Conservation (phyloP, 148 eudicot genomes). For the Vaccinium corymbosum region DNA sequence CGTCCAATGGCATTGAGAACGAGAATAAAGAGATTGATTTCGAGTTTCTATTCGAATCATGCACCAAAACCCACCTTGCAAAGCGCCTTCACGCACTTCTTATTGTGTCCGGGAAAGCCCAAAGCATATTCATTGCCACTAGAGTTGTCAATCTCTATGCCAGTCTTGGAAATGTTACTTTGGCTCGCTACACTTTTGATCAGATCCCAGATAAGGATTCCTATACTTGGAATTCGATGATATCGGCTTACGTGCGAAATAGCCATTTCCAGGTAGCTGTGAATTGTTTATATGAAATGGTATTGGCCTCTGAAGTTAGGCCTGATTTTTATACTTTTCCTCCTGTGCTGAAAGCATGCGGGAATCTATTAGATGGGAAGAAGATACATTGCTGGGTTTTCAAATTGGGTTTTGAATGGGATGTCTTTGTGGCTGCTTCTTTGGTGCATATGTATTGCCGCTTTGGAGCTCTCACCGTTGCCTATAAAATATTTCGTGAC, state of each 20-base stretch:
- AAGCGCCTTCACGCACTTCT: constrained; percentile 46
- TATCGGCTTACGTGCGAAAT: constrained; percentile 57
- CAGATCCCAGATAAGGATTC: constrained; percentile 47
- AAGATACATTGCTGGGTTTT: constrained; percentile 48
- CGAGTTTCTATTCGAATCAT: constrained; percentile 46
- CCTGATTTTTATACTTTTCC: constrained; percentile 78
- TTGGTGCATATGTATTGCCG: constrained; percentile 71
- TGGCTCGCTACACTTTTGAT: constrained; percentile 43
- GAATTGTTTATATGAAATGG: constrained; percentile 45
- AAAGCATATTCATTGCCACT: constrained; percentile 41
- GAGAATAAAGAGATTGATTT: constrained; percentile 32
- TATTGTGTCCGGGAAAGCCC: constrained; percentile 53
- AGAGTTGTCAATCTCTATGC: constrained; percentile 64
- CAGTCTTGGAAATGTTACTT: constrained; percentile 44
- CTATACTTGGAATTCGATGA: constrained; percentile 55
- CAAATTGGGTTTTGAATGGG: constrained; percentile 65
- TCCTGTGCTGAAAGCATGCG: constrained; percentile 61
- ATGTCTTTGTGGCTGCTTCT: constrained; percentile 50
- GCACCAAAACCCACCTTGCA: constrained; percentile 24
- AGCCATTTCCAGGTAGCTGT: constrained; percentile 40
- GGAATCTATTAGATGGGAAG: constrained; percentile 41
- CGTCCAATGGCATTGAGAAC: constrained; percentile 26
- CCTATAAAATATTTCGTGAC: constrained; percentile 40
- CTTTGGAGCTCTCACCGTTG: constrained; percentile 38
- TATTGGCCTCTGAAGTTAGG: constrained; percentile 32